Evolutionary conservation across 2,329 filamentous ascomycete genomes (phyloP), one percentile per base, ranked within the genome.

Genomic region (Talaromyces sp.): DNA sequence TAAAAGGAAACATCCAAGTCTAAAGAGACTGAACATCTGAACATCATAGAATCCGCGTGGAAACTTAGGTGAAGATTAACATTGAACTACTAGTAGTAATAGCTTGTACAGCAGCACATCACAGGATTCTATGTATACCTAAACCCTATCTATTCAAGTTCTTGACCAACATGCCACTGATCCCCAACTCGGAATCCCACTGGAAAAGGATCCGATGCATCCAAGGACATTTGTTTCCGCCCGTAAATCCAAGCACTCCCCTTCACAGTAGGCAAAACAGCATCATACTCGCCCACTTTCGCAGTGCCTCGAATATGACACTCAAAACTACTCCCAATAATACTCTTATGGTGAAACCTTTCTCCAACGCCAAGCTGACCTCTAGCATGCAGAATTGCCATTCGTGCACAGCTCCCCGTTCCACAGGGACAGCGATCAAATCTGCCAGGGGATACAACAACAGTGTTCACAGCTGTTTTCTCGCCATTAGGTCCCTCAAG

Each of bases 341-440:
- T 71, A 46, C 75, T 77, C 8, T 56, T 62, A 53, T 77, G 71
- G 1, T 51, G 54, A 40, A 77, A 74, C 0, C 36, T 58, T 47
- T 78, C 67, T 0, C 64, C 70, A 1, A 69, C 66, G 0, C 63
- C 47, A 4, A 78, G 54, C 36, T 69, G 57, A 0, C 74, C 73
- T 13, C 70, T 65, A 2, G 73, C 74, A 60, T 77, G 71, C n/a
- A 79, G 49, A 1, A 77, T 65, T 0, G 75, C 75, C 61, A 77
- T 66, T 11, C 75, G 62, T 0, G 75, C 73, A 51, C 69, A 72
- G 0, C 70, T 77, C 3, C 76, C 75, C 0, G 73, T 78, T 9
- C 77, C 76, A 42, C 74, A 77, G 2, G 74, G 76, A 50, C 75
- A 76, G 16, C 75, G 52, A 52, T 79, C 76, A 19, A 77, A 66